Evolutionary conservation across 2,329 filamentous ascomycete species (phyloP), one percentile per base, ranked within the genome.

Genomic region (Monosporascus sp.): DNA sequence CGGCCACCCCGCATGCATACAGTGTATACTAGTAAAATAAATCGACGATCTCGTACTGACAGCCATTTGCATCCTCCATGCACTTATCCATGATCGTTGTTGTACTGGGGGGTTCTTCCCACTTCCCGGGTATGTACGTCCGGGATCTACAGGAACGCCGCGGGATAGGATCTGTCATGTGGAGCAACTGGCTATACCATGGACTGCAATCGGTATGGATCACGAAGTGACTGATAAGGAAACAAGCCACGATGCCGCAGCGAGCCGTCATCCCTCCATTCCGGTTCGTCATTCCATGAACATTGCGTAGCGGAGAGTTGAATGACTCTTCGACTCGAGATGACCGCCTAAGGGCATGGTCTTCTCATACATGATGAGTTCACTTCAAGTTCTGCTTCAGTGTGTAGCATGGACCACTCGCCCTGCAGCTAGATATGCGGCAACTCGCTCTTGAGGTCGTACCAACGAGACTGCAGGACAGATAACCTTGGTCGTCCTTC

Each of bases 11-110:
- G 8, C 17, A 24, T 24, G 15, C 41, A 35, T 25, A 45, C 22
- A 39, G 41, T 18, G 53, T 41, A 22, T 25, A 45, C 25, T 39
- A n/a, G 41, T 39, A 24, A 27, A 51, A 46, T 54, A 31, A 8
- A 44, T 52, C 24, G n/a, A 50, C 51, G 51, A 49, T 43, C 50
- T 56, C 53, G 54, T 57, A 54, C 55, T 50, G 46, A 52, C 58
- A 61, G 63, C 52, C 54, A 56, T 60, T 55, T 58, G 59, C 61
- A 65, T 63, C 56, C 51, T 56, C 52, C 52, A 62, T 65, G 62
- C 59, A 53, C 52, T 57, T 52, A 55, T 51, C 60, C 61, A 61
- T 49, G 41, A 48, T 56, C 55, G 46, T 55, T 53, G 50, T 62
- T 53, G 43, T 55, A 38, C 59, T 54, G 57, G 54, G 53, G 50